phyloP scores from a whole-genome alignment of 208 protist species.

The Wallacemonas sp. region DNA sequence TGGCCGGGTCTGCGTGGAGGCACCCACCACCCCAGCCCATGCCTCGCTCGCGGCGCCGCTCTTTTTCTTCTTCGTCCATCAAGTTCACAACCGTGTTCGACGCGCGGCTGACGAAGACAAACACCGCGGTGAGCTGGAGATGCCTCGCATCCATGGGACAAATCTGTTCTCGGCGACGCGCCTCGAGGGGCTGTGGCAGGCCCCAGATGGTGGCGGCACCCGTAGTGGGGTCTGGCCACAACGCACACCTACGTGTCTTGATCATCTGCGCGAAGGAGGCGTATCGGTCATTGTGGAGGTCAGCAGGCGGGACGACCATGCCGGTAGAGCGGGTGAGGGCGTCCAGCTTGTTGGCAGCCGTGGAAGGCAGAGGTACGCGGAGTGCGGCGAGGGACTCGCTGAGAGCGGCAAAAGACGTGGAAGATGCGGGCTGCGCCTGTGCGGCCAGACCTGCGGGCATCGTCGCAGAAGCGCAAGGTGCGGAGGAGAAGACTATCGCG shows the following conservation, averaged over 20 bases:
- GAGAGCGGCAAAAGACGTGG: background rate
- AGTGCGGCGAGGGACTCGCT: background rate
- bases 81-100: background rate
- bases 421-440: background rate
- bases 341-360: no score
- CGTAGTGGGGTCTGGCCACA: slow-evolving; percentile 1
- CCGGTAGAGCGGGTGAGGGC: no score
- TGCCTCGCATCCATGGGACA: background rate
- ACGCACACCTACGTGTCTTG: background rate
- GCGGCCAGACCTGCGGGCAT: background rate
- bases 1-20: background rate
- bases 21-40: no score
- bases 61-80: background rate
- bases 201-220: slow-evolving; percentile 6
- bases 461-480: background rate
- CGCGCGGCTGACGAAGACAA: slow-evolving; percentile 2
- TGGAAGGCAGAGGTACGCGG: background rate
- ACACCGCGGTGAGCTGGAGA: slow-evolving; percentile 10
- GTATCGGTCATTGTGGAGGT: background rate
- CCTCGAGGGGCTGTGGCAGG: background rate
- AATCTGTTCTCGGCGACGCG: background rate
- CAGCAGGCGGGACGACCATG: background rate
- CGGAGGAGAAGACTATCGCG: background rate
- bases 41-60: background rate
- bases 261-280: background rate